A percentile compares a stretch with the other conserved stretches of the same genome.
Evolutionary conservation across 2,329 filamentous ascomycete species (phyloP).

Genomic region (Magnaporthiopsis incrustans): DNA sequence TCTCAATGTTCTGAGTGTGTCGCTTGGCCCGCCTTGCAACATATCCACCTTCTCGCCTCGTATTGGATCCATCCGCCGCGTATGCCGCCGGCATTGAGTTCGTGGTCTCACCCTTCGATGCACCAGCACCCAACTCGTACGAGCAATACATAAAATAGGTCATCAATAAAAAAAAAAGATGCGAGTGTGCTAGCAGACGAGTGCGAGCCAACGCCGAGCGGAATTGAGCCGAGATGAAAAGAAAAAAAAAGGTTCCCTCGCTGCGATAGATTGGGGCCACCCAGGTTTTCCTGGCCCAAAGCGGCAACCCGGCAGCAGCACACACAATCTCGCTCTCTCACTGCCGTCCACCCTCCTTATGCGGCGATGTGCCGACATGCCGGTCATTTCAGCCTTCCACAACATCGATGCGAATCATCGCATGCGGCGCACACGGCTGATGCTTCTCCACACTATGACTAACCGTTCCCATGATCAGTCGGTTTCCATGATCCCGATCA

Average conservation of each 20-base stretch:
- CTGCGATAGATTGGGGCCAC: not conserved
- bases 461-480: no score
- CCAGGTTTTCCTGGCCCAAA: not conserved
- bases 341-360: no score
- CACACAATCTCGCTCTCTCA: no score
- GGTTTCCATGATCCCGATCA: not conserved
- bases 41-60: not conserved
- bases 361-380: not conserved
- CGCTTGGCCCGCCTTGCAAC: not conserved
- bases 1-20: not conserved
- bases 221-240: not conserved
- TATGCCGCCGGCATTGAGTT: no score
- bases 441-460: not conserved
- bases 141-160: not conserved
- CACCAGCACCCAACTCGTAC: not conserved
- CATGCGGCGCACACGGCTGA: not conserved
- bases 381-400: not conserved
- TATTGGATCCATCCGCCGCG: not conserved
- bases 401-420: not conserved
- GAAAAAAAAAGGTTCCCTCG: not conserved
- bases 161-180: not conserved
- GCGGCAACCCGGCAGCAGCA: not conserved
- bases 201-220: not conserved
- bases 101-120: not conserved
- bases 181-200: not conserved